These are phyloP conservation scores for Pichia sp. DNA, from an alignment of 1,139 yeast genomes.

Conservation along the genomic window DNA sequence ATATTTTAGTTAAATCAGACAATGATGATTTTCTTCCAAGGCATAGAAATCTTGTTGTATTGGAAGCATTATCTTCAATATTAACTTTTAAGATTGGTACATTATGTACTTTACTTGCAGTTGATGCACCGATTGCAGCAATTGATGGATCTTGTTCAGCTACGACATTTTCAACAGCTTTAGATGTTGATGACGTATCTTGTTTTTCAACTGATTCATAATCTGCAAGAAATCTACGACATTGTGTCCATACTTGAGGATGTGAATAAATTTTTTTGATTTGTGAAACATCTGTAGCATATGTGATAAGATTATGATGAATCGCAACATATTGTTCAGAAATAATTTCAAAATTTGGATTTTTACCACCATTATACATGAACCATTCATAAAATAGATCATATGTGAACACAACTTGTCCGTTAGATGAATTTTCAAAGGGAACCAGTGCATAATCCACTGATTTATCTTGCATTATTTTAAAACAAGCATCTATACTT, in stretches of 20 bases:
- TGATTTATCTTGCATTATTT: conserved; percentile 35
- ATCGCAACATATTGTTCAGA: conserved; percentile 81
- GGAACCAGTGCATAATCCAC: conserved; percentile 82
- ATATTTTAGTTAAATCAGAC: too few species aligned
- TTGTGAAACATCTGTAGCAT: conserved; percentile 37
- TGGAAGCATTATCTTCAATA: conserved; percentile 65
- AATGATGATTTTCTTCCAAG: conserved; percentile 34
- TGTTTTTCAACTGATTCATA: conserved; percentile 30
- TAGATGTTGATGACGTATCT: conserved; percentile 75
- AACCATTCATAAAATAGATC: conserved; percentile 73
- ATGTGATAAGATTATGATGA: conserved; percentile 66
- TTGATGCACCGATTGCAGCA: conserved; percentile 54
- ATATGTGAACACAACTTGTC: conserved; percentile 81
- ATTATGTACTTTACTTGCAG: conserved; percentile 59
- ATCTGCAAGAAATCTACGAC: conserved; percentile 41
- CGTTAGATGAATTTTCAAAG: conserved; percentile 90
- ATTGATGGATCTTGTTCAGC: conserved; percentile 17
- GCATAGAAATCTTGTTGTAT: conserved; percentile 80
- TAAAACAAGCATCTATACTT: conserved; percentile 61
- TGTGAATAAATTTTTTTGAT: conserved; percentile 70
- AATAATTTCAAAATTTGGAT: conserved; percentile 42
- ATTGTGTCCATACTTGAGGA: conserved; percentile 98
- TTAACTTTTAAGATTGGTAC: conserved; percentile 50
- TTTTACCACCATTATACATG: conserved; percentile 17
- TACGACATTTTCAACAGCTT: conserved; percentile 53